These are phyloP conservation scores for Colletotrichum gloeosporioides DNA, from an alignment of 2,329 filamentous ascomycete genomes.

Conservation along the genomic window DNA sequence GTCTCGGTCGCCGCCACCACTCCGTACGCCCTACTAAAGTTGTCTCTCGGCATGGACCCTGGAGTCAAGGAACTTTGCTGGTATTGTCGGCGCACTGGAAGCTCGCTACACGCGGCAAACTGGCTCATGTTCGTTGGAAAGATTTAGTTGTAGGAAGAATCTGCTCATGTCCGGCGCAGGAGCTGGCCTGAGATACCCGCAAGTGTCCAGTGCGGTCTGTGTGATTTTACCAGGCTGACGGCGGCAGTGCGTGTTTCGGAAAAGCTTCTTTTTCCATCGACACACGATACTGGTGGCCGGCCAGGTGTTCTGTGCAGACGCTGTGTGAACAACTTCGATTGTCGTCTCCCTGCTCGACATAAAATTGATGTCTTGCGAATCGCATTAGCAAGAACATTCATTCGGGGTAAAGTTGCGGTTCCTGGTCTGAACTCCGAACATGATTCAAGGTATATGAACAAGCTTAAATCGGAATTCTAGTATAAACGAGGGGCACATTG, in stretches of 20 bases:
- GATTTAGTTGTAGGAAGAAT: neutral
- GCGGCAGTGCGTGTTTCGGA: neutral
- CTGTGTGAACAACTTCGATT: neutral
- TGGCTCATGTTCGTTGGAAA: neutral
- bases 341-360: neutral
- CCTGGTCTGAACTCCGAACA: neutral
- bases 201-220: neutral
- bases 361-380: neutral
- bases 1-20: neutral
- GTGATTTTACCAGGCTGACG: neutral
- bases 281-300: neutral
- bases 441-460: neutral
- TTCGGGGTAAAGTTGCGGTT: neutral
- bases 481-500: neutral
- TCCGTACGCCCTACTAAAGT: neutral
- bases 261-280: neutral
- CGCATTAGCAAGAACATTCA: neutral
- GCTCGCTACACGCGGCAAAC: neutral
- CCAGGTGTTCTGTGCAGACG: neutral
- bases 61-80: neutral
- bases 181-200: neutral
- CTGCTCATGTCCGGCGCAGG: neutral
- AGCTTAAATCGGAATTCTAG: neutral
- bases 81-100: neutral
- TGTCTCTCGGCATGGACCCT: neutral